Evolutionary conservation across 176 grass and related monocot genomes (phyloP).

Genomic region (Poa annua): DNA sequence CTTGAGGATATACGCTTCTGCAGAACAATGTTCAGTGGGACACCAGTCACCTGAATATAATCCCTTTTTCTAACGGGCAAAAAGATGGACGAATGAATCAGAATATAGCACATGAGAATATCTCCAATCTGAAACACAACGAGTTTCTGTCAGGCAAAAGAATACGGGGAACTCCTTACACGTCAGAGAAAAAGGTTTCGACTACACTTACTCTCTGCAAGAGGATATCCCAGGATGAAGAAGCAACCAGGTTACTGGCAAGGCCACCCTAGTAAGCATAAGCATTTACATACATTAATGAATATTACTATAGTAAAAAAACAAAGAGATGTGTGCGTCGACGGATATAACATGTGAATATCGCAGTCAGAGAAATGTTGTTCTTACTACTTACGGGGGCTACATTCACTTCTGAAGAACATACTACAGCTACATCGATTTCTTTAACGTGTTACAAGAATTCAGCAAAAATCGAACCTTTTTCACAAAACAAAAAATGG

Average conservation of each 20-base stretch:
- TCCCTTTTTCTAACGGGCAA: conserved; percentile 47
- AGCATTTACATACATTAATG: conserved; percentile 6
- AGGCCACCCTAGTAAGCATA: conserved; percentile 40
- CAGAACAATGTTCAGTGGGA: conserved; percentile 42
- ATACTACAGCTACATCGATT: too few relatives aligned
- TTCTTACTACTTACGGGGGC: too few relatives aligned
- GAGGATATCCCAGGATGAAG: conserved; percentile 53
- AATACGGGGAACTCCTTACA: neutral
- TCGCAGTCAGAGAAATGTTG: too few relatives aligned
- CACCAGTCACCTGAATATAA: conserved; percentile 50
- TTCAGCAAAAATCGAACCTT: neutral
- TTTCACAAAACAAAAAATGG: neutral
- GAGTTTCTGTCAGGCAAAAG: conserved; percentile 36
- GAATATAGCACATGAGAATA: conserved; percentile 60
- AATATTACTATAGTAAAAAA: neutral
- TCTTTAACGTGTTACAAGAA: too few relatives aligned
- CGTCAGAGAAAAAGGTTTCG: neutral
- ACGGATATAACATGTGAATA: too few relatives aligned
- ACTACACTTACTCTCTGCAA: conserved; percentile 47
- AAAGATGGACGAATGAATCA: conserved; percentile 47
- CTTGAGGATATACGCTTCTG: conserved; percentile 25
- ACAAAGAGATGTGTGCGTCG: neutral
- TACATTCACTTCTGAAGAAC: too few relatives aligned
- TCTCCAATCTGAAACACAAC: conserved; percentile 51
- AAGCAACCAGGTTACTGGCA: conserved; percentile 41